A percentile compares a stretch with the other conserved stretches of the same genome.
These are phyloP conservation scores for Hanseniaspora lindneri DNA, from an alignment of 805 yeast genomes.

Conservation along the genomic window DNA sequence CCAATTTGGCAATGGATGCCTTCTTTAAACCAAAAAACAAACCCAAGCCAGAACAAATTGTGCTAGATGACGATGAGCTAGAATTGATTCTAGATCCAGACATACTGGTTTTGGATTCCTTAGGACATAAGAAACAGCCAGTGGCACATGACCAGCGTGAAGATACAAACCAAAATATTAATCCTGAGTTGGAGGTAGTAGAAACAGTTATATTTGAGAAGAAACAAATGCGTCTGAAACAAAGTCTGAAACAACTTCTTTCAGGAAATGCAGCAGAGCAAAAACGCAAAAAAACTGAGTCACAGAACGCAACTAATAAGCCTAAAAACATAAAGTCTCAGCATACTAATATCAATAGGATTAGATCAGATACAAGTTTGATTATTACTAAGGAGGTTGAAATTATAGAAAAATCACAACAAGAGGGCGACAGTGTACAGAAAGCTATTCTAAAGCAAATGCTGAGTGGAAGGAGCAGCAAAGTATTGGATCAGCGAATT, in stretches of 20 bases:
- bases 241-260: conserved; percentile 14
- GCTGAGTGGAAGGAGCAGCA: not conserved
- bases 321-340: not conserved
- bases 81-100: not conserved
- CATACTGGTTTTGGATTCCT: not conserved
- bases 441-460: not conserved
- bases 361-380: conserved; percentile 2
- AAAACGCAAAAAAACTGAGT: too few species aligned
- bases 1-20: not conserved
- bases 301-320: not conserved
- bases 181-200: too few species aligned
- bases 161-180: too few species aligned
- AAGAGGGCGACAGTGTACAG: not conserved
- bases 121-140: too few species aligned
- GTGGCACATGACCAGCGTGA: too few species aligned
- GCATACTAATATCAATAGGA: not conserved
- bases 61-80: not conserved
- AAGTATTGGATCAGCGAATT: not conserved
- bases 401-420: not conserved
- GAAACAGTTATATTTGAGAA: too few species aligned
- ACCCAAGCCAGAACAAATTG: not conserved
- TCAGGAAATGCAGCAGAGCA: conserved; percentile 16
- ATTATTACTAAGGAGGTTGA: conserved; percentile 3
- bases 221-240: not conserved
- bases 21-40: conserved; percentile 5